A percentile compares a stretch with the other conserved stretches of the same genome.
phyloP scores from a whole-genome alignment of 805 yeast genomes.

The Candida insectorum region DNA sequence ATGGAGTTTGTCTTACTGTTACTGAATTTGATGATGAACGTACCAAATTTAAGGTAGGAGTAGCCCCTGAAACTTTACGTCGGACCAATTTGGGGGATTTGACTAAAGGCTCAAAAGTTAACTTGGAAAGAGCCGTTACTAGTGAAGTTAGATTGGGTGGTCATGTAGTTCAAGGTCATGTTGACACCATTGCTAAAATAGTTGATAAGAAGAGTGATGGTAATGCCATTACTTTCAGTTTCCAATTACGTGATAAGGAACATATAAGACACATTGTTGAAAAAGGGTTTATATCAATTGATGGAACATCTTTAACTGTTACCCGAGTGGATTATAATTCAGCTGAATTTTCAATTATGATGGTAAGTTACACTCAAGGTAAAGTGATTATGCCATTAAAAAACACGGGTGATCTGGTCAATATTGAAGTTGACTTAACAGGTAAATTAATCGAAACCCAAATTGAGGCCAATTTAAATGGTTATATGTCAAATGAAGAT shows the following conservation, averaged over 20 bases:
- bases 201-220: conserved; percentile 55
- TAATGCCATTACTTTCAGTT: conserved; percentile 74
- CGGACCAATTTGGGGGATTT: conserved; percentile 73
- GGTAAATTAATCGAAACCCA: conserved; percentile 92
- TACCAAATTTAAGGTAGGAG: conserved; percentile 75
- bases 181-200: conserved; percentile 81
- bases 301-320: conserved; percentile 90
- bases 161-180: conserved; percentile 97
- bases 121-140: conserved; percentile 88
- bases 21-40: conserved; percentile 61
- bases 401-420: conserved; percentile 60
- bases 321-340: conserved; percentile 65
- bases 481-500: conserved; percentile 47
- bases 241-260: conserved; percentile 61
- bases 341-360: conserved; percentile 73
- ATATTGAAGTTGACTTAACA: conserved; percentile 91
- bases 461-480: conserved; percentile 54
- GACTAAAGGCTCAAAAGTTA: conserved; percentile 58
- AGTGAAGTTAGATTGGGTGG: conserved; percentile 90
- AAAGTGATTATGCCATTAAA: conserved; percentile 74
- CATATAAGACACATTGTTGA: conserved; percentile 78
- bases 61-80: conserved; percentile 88
- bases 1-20: conserved; percentile 90
- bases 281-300: conserved; percentile 90
- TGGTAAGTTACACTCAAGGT: conserved; percentile 86